phyloP scores from a whole-genome alignment of 1,284 basidiomycete species.

The Tremellales sp. region DNA sequence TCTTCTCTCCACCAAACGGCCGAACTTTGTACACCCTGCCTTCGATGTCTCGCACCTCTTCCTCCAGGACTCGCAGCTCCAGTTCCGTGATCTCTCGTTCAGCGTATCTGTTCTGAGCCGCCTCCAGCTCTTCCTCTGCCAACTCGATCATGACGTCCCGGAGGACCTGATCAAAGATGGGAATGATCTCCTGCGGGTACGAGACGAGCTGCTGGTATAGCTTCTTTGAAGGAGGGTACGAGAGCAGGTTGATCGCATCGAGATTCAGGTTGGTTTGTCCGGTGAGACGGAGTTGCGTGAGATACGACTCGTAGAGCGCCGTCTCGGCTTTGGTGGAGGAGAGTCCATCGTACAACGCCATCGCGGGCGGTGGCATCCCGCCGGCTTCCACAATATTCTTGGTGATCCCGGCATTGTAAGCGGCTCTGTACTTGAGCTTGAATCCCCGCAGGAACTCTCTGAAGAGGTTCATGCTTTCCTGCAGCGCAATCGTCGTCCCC shows the following conservation, averaged over 20 bases:
- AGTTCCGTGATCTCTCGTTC: conserved; percentile 50
- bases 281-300: conserved; percentile 82
- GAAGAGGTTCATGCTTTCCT: conserved; percentile 87
- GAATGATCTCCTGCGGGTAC: conserved; percentile 95
- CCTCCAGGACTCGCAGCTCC: conserved; percentile 65
- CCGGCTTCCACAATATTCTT: conserved; percentile 31
- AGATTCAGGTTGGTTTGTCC: conserved; percentile 90
- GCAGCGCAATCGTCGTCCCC: conserved; percentile 91
- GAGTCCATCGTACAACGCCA: conserved; percentile 51
- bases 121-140: conserved; percentile 70
- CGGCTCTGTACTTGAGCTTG: conserved; percentile 85
- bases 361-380: conserved; percentile 33
- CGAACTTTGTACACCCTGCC: conserved; percentile 82
- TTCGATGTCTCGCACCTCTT: conserved; percentile 75
- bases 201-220: conserved; percentile 74
- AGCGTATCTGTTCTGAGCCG: conserved; percentile 25
- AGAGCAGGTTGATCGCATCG: conserved; percentile 80
- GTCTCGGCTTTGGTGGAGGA: conserved; percentile 65
- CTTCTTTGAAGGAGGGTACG: conserved; percentile 81
- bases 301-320: conserved; percentile 72
- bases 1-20: conserved; percentile 71
- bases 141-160: conserved; percentile 83
- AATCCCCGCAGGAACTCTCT: conserved; percentile 84
- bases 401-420: conserved; percentile 55
- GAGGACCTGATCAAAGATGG: conserved; percentile 92